A percentile compares a stretch with the other conserved stretches of the same genome.
Evolutionary conservation across 352 stramenopile species (phyloP).

Genomic region (Phytopythium kandeliae): DNA sequence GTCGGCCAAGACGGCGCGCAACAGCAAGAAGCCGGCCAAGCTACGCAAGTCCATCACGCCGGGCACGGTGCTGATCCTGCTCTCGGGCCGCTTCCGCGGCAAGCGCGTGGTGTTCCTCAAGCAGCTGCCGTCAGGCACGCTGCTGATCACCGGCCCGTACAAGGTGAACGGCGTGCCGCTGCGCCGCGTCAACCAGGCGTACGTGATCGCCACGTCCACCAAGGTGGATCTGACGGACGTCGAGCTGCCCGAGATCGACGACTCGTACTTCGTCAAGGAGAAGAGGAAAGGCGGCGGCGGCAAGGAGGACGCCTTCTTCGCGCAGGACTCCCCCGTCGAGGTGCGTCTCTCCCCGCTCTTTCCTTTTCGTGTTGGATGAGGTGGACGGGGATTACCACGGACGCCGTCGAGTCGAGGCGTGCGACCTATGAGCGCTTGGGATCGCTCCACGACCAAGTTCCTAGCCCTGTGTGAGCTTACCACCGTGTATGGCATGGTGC

Average conservation of each 20-base stretch:
- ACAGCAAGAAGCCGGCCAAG: conserved; percentile 89
- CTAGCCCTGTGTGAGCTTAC: conserved; percentile 10
- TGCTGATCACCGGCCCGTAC: conserved; percentile 96
- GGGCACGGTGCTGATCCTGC: conserved; percentile 97
- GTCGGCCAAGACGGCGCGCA: conserved; percentile 72
- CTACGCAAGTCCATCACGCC: conserved; percentile 95
- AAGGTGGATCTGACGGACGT: conserved; percentile 94
- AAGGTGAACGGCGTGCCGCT: conserved; percentile 97
- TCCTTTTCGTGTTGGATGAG: too few species aligned
- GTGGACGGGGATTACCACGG: conserved; percentile 4
- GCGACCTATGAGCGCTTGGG: conserved; percentile 45
- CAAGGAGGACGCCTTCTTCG: conserved; percentile 91
- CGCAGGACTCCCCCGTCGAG: conserved; percentile 26
- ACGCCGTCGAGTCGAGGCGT: conserved; percentile 6
- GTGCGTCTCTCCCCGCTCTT: conserved; percentile 12
- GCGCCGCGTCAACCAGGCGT: conserved; percentile 96
- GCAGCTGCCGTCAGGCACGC: conserved; percentile 91
- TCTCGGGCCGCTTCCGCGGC: conserved; percentile 96
- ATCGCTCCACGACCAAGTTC: conserved; percentile 49
- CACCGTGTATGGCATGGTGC: conserved; percentile 9
- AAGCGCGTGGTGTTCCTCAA: conserved; percentile 99
- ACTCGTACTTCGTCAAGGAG: conserved; percentile 93
- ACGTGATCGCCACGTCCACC: conserved; percentile 98
- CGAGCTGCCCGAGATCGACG: conserved; percentile 86
- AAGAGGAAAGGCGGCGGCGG: conserved; percentile 43